Base-by-base conservation (phyloP, 192 early-diverging fungal genomes). In the Backusella psychrophila region DNA sequence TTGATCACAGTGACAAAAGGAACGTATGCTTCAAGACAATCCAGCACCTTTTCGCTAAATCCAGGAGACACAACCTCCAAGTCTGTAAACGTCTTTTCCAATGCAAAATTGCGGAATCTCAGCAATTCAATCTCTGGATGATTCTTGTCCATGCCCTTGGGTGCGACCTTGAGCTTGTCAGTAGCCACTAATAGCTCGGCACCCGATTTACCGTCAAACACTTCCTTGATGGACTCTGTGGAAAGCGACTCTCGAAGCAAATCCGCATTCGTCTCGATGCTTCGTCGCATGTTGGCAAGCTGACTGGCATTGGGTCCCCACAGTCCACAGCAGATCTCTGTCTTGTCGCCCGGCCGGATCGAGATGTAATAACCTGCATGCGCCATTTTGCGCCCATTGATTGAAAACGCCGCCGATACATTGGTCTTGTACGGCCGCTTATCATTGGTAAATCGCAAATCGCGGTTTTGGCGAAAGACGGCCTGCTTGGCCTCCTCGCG, bases 401-500 rank as follows among this genome's bases (percentile, higher is more conserved):
- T 70, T 0, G 85, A 83, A 42, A 86, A 89, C 21, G 78, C 73
- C 23, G 82, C 84, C 1, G 84, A 66, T 3, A 89, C 36, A 33
- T 82, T 74, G 1, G 74, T 77, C 76, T 91, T 91, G 75, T 91
- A 91, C 0, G 89, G 90, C 14, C 76, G 73, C 69, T 82, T 82
- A 17, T 87, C 89, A 19, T 86, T 85, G 1, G 86, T 84, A 76
- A 91, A 91, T 6, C 90, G 79, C 8, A 91, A 69, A 71, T 91
- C 90, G 7, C 89, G 85, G 74, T 88, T 90, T 41, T 84, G 77
- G 21, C 87, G 71, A 75, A 83, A 87, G 67, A 89, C 82, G 1
- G 83, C 77, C 3, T 82, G 71, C 73, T 86, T 87, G 21, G 85
- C 80, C 17, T 81, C 81, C 21, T 83, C 76, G 14, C 81, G 78